Conservation (phyloP, 768 basidiomycete genomes). For the Holtermanniella nyarrowii region DNA sequence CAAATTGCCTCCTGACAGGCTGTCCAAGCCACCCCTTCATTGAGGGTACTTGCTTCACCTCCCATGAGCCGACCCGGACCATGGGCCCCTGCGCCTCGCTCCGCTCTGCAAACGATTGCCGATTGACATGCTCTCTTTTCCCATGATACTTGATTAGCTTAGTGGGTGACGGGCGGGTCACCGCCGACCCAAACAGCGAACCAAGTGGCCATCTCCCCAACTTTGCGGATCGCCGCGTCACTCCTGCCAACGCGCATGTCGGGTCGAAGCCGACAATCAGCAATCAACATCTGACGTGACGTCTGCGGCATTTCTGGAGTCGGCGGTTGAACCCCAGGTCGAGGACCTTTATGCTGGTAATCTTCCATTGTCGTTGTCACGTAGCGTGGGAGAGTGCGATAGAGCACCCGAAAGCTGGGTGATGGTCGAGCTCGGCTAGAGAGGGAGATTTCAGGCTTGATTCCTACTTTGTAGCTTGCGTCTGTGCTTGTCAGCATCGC, state of each 20-base stretch:
- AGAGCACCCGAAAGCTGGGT: conserved; percentile 22
- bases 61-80: no score
- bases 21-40: no score
- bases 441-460: not conserved
- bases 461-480: not conserved
- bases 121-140: no score
- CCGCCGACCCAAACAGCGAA: conserved; percentile 32
- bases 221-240: conserved; percentile 24
- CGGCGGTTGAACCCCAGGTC: not conserved
- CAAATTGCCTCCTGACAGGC: no score
- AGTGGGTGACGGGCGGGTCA: conserved; percentile 13
- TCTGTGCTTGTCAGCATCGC: not conserved
- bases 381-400: conserved; percentile 26
- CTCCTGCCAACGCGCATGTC: conserved; percentile 29
- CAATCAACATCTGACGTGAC: conserved; percentile 7
- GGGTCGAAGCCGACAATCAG: conserved; percentile 23
- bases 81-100: no score
- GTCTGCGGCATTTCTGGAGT: not conserved
- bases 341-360: conserved; percentile 2
- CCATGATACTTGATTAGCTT: no score
- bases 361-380: conserved; percentile 3
- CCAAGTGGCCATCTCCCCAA: conserved; percentile 25
- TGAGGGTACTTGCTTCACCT: no score
- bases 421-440: not conserved
- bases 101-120: no score